Evolutionary conservation across 306 rosid species (phyloP).

Genomic region (Astragalus membranaceus): DNA sequence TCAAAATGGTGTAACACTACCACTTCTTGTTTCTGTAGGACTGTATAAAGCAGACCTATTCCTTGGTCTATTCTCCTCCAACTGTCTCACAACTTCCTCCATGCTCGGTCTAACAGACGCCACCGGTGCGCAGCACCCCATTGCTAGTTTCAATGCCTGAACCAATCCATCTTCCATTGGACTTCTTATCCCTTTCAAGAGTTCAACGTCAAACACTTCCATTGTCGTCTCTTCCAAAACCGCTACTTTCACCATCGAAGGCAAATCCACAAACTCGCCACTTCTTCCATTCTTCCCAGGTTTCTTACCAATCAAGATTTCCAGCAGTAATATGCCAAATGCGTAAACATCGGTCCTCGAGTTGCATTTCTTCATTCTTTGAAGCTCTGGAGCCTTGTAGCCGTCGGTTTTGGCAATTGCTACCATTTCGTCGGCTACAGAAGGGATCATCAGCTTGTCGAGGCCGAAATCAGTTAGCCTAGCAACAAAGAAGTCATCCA

Average conservation of each 20-base stretch:
- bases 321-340: slow-evolving; percentile 72
- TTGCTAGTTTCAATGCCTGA: slow-evolving; percentile 89
- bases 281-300: slow-evolving; percentile 78
- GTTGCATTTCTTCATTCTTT: slow-evolving; percentile 89
- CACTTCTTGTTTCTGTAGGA: slow-evolving; percentile 97
- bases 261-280: slow-evolving; percentile 70
- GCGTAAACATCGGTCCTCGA: slow-evolving; percentile 91
- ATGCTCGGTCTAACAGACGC: slow-evolving; percentile 87
- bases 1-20: slow-evolving; percentile 91
- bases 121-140: slow-evolving; percentile 99
- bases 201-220: slow-evolving; percentile 91
- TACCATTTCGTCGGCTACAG: slow-evolving; percentile 83
- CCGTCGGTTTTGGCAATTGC: slow-evolving; percentile 74
- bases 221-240: slow-evolving; percentile 91
- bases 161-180: slow-evolving; percentile 96
- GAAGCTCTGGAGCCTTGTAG: slow-evolving; percentile 92
- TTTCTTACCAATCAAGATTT: slow-evolving; percentile 83
- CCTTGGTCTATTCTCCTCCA: slow-evolving; percentile 98
- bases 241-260: slow-evolving; percentile 86
- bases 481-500: slow-evolving; percentile 73
- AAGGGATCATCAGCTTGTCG: slow-evolving; percentile 76
- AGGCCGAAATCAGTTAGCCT: slow-evolving; percentile 82
- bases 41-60: slow-evolving; percentile 95
- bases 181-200: slow-evolving; percentile 80
- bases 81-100: slow-evolving; percentile 95